Evolutionary conservation across 2,329 filamentous ascomycete species (phyloP).

Genomic region (Aspergillus arachidicola): DNA sequence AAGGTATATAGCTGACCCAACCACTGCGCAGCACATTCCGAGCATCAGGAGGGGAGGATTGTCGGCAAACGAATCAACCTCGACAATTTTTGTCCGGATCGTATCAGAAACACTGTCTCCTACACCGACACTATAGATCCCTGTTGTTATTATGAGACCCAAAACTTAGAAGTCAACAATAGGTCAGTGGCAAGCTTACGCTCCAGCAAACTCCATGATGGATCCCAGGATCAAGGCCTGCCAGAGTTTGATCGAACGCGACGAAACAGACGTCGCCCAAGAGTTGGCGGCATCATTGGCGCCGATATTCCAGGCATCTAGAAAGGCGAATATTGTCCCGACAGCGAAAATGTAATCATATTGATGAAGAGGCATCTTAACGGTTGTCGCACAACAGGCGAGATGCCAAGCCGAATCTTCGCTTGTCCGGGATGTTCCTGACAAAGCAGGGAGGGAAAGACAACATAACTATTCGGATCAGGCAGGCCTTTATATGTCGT

Average conservation of each 20-base stretch:
- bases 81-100: slow-evolving; percentile 22
- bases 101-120: slow-evolving; percentile 21
- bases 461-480: too few relatives aligned
- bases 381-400: background rate
- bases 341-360: slow-evolving; percentile 22
- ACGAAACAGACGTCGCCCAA: slow-evolving; percentile 23
- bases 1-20: slow-evolving; percentile 18
- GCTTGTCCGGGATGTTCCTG: too few relatives aligned
- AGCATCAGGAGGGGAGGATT: slow-evolving; percentile 21
- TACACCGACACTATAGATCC: slow-evolving; percentile 18
- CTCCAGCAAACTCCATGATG: slow-evolving; percentile 22
- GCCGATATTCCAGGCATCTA: slow-evolving; percentile 24
- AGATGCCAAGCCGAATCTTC: too few relatives aligned
- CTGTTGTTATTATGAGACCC: background rate
- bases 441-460: too few relatives aligned
- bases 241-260: slow-evolving; percentile 21
- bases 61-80: slow-evolving; percentile 8
- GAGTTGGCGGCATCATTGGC: slow-evolving; percentile 27
- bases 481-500: too few relatives aligned
- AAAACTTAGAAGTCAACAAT: too few relatives aligned
- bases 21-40: slow-evolving; percentile 22
- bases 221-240: slow-evolving; percentile 21
- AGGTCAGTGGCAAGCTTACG: slow-evolving; percentile 4
- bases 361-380: slow-evolving; percentile 19
- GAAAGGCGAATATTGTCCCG: slow-evolving; percentile 24